phyloP scores from a whole-genome alignment of 2,329 filamentous ascomycete species.

The Calonectria pteridis region DNA sequence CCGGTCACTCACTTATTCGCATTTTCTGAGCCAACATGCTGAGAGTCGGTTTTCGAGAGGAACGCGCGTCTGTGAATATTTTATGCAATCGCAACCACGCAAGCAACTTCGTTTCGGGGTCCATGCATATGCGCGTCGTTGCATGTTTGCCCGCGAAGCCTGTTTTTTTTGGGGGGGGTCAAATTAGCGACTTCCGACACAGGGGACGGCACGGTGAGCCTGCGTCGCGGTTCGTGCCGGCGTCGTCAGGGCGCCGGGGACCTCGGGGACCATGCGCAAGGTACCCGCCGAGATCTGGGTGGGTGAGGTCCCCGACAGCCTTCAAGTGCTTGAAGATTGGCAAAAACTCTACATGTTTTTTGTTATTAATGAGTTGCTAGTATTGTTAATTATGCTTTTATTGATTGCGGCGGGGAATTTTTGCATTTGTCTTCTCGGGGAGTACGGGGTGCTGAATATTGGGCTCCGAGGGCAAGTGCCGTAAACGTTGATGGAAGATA shows the following conservation, averaged over 20 bases:
- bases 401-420: background rate
- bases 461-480: background rate
- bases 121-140: background rate
- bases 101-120: background rate
- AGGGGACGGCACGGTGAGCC: background rate
- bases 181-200: background rate
- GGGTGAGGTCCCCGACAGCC: background rate
- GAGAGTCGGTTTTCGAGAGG: background rate
- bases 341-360: background rate
- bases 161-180: too few relatives aligned
- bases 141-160: background rate
- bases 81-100: background rate
- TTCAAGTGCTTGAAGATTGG: background rate
- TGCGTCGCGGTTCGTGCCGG: background rate
- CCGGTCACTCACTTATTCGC: background rate
- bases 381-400: background rate
- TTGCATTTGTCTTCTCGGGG: background rate
- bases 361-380: background rate
- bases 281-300: background rate
- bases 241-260: conserved; percentile 1
- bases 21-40: background rate
- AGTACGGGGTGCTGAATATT: background rate
- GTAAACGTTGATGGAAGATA: background rate
- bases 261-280: conserved; percentile 22
- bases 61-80: background rate